phyloP scores from a whole-genome alignment of 768 basidiomycete species.

The Lanmaoa pseudosensibilis region DNA sequence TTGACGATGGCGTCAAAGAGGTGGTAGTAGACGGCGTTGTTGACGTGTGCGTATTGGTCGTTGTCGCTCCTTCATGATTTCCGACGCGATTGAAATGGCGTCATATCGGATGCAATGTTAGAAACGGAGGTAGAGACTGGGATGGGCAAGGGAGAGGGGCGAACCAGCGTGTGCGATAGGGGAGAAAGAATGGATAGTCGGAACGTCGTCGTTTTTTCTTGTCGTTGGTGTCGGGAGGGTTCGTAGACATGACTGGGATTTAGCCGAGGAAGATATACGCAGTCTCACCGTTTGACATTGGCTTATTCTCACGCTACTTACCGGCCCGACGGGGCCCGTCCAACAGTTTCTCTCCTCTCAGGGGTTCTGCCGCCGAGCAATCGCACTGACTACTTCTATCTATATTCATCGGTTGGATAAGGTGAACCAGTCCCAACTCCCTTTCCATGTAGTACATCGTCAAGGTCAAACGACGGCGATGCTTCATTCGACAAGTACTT shows the following conservation, averaged over 20 bases:
- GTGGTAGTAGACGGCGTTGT: slow-evolving; percentile 80
- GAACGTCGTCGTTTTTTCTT: slow-evolving; percentile 43
- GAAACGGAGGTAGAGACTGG: neutral
- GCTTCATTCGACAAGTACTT: too few species aligned
- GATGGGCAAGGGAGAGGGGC: slow-evolving; percentile 2
- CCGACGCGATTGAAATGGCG: neutral
- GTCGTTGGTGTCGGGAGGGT: slow-evolving; percentile 6
- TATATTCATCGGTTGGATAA: too few species aligned
- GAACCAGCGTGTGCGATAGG: slow-evolving; percentile 72
- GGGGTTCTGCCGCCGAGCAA: too few species aligned
- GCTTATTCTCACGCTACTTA: too few species aligned
- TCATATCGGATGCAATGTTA: slow-evolving; percentile 5
- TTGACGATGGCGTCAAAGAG: slow-evolving; percentile 83
- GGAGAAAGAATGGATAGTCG: slow-evolving; percentile 60
- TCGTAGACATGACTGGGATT: neutral
- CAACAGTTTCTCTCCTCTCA: too few species aligned
- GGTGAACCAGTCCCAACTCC: too few species aligned
- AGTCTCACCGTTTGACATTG: too few species aligned
- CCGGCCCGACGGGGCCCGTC: too few species aligned
- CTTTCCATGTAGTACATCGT: too few species aligned
- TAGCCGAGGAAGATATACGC: too few species aligned
- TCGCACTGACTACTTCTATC: too few species aligned
- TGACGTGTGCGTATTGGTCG: slow-evolving; percentile 81
- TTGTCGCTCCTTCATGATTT: slow-evolving; percentile 70
- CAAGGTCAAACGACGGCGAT: too few species aligned